Percentiles rank a stretch among this genome's conserved stretches.
These are phyloP conservation scores for Termitomyces eurrhizus DNA, from an alignment of 768 basidiomycete genomes.

Conservation along the genomic window DNA sequence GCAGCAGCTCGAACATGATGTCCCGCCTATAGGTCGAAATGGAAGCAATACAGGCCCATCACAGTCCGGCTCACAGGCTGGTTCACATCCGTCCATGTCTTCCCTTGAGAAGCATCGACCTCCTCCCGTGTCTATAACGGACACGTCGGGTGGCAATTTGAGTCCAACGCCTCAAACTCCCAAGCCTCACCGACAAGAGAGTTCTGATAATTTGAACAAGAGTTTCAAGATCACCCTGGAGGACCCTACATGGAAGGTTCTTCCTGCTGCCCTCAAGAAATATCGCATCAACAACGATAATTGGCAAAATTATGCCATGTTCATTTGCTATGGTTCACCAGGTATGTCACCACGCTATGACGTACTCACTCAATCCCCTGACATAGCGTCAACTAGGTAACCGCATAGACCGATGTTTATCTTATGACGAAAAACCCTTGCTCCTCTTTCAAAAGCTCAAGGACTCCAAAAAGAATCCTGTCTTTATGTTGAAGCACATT, in stretches of 20 bases:
- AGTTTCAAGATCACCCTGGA: slow-evolving; percentile 97
- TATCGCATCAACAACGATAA: slow-evolving; percentile 98
- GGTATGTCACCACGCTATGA: slow-evolving; percentile 43
- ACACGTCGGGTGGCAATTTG: slow-evolving; percentile 24
- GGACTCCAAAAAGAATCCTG: slow-evolving; percentile 95
- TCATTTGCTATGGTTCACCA: slow-evolving; percentile 94
- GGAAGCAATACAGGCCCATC: slow-evolving; percentile 28
- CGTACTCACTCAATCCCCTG: not conserved
- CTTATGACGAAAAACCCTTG: slow-evolving; percentile 97
- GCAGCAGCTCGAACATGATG: slow-evolving; percentile 71
- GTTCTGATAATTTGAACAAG: slow-evolving; percentile 68
- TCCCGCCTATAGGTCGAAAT: slow-evolving; percentile 30
- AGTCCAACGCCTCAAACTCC: slow-evolving; percentile 29
- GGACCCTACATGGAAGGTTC: slow-evolving; percentile 97
- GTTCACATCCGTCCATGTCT: slow-evolving; percentile 7
- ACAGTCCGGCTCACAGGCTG: slow-evolving; percentile 19
- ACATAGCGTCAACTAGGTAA: slow-evolving; percentile 40
- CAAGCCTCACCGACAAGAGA: slow-evolving; percentile 60
- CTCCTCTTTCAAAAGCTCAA: slow-evolving; percentile 97
- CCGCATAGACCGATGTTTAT: slow-evolving; percentile 88
- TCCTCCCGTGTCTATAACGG: slow-evolving; percentile 27
- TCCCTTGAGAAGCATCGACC: slow-evolving; percentile 29
- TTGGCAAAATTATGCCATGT: slow-evolving; percentile 99
- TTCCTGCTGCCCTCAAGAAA: slow-evolving; percentile 97
- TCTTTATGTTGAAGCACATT: slow-evolving; percentile 98